Base-by-base conservation (phyloP, 352 stramenopile species). In the Pythium brachiatum region DNA sequence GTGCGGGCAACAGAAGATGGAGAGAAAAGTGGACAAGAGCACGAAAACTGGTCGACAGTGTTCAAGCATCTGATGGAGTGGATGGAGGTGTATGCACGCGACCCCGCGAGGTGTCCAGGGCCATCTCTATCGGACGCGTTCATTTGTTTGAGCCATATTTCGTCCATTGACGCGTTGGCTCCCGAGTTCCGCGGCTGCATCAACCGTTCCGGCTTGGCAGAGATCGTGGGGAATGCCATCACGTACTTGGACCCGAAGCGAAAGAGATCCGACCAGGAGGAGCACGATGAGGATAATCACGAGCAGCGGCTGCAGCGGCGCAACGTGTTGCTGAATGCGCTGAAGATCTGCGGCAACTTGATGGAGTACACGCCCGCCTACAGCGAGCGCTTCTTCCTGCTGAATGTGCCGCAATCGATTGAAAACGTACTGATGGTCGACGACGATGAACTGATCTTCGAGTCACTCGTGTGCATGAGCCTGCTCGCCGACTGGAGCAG, bases 21-120 rank as follows among this genome's bases (percentile, higher is more conserved):
- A 29, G 8, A 23, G n/a, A 18, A 46, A 16, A 38, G 60, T 8
- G 55, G 27, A 6, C 46, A 38, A 9, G 62, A 53, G 18, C 27
- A 20, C 11, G 78, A 88, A 20, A 50, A 68, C 9, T 90, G 81
- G 82, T 52, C 62, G 0, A 26, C 20, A 7, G 62, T 91, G 2
- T 60, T 89, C 8, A 46, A 69, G 8, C 68, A 88, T 34, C 50
- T 89, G n/a, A 68, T 82, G 18, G 82, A 91, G 59, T 91, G 82
- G 82, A 88, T 91, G 74, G 76, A 89, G 31, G 72, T 91, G 11
- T 89, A 81, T 27, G 73, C 70, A 4, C 69, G 76, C 23, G 82
- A 91, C 15, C 73, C 70, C 21, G 38, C 68, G 20, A 70, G 39
- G 1, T 80, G 72, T 16, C 48, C 69, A 2, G n/a, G 73, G 3